Conservation (phyloP, 2,329 filamentous ascomycete genomes). For the Elsinoe perseae region DNA sequence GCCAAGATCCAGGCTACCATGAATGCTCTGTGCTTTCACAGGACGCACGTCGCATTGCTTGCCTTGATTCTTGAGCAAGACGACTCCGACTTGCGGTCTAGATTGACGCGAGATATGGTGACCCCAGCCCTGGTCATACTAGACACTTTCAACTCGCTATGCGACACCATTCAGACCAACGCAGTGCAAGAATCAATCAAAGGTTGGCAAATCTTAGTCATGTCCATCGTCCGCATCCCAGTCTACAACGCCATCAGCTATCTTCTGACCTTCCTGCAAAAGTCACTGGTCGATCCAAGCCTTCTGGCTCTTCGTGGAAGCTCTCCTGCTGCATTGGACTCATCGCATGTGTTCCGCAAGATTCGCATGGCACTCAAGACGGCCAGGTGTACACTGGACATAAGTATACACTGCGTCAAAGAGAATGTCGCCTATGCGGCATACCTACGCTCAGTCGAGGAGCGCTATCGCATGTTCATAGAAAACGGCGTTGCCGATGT, state of each 20-base stretch:
- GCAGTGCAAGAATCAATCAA: not conserved
- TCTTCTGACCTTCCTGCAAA: not conserved
- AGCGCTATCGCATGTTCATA: not conserved
- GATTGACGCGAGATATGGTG: not conserved
- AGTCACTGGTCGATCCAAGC: not conserved
- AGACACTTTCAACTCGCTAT: not conserved
- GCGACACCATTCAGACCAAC: not conserved
- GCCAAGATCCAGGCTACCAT: not conserved
- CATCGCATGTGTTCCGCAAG: slow-evolving; percentile 6
- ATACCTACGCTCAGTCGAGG: not conserved
- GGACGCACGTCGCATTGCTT: slow-evolving; percentile 4
- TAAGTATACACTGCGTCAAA: not conserved
- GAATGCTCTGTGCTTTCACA: not conserved
- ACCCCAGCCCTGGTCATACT: slow-evolving; percentile 4
- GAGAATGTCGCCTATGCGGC: slow-evolving; percentile 1
- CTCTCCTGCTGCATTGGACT: not conserved
- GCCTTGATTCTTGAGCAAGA: not conserved
- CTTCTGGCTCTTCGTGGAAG: not conserved
- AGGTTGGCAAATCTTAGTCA: slow-evolving; percentile 2
- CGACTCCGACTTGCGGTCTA: not conserved
- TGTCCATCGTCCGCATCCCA: not conserved
- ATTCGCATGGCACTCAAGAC: not conserved
- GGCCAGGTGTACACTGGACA: not conserved
- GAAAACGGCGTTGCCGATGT: not conserved
- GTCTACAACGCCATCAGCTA: slow-evolving; percentile 1